Evolutionary conservation across 768 basidiomycete species (phyloP).

Genomic region (Russula earlei): DNA sequence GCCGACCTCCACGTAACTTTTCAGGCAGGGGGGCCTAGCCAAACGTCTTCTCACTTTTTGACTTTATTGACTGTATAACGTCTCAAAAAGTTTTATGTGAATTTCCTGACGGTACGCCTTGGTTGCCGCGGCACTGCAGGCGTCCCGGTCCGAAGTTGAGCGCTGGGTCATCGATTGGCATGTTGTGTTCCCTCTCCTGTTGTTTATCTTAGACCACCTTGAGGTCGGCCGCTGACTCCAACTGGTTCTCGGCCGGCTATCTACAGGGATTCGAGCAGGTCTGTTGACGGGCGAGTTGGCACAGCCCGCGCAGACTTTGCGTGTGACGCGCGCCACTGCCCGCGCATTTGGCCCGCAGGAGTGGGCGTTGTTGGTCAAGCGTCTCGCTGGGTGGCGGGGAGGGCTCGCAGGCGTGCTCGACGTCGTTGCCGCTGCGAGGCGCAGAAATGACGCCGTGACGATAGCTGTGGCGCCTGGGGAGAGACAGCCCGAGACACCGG

Average conservation of each 20-base stretch:
- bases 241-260: neutral
- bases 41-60: no score
- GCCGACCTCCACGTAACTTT: no score
- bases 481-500: neutral
- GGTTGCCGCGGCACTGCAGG: conserved; percentile 59
- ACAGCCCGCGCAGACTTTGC: conserved; percentile 64
- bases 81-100: no score
- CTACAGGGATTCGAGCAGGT: conserved; percentile 66
- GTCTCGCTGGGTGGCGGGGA: conserved; percentile 68
- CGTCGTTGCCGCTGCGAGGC: conserved; percentile 51
- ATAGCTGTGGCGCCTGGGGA: conserved; percentile 11
- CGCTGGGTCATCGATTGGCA: conserved; percentile 85
- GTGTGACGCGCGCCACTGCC: conserved; percentile 62
- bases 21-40: no score
- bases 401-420: conserved; percentile 62
- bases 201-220: neutral
- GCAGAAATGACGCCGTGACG: conserved; percentile 24
- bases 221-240: neutral
- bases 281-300: conserved; percentile 77
- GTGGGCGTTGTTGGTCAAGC: conserved; percentile 71
- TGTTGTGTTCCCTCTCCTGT: conserved; percentile 17
- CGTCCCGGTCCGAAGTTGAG: conserved; percentile 60
- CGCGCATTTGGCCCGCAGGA: conserved; percentile 69
- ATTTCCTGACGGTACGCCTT: no score
- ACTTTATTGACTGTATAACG: no score